Percentiles rank a stretch among this genome's conserved stretches.
Conservation (phyloP, 768 basidiomycete genomes). For the Hypsizygus marmoreus region DNA sequence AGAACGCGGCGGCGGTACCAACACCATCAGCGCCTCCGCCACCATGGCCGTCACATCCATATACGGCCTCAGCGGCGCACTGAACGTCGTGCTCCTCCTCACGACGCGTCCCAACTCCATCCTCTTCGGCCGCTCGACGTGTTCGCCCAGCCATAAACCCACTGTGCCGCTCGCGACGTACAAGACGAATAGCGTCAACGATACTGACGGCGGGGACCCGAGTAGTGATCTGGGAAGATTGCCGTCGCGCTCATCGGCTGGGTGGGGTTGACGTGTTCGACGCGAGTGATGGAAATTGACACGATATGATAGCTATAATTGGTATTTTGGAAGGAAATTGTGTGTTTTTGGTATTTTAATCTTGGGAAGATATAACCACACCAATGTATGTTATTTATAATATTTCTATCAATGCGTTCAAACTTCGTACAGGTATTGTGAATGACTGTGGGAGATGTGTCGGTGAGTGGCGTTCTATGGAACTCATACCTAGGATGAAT, state of each 20-base stretch:
- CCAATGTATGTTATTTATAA: no score
- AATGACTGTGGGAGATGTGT: no score
- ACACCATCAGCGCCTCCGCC: constrained; percentile 4
- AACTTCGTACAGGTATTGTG: no score
- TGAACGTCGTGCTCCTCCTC: constrained; percentile 9
- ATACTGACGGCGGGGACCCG: not conserved
- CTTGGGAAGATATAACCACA: no score
- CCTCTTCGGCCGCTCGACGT: constrained; percentile 1
- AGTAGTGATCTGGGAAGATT: constrained; percentile 9
- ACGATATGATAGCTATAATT: no score
- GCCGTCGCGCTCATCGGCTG: constrained; percentile 7
- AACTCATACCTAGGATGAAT: no score
- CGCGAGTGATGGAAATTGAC: no score
- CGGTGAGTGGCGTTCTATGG: no score
- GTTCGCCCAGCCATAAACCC: not conserved
- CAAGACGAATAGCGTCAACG: not conserved
- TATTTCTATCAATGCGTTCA: no score
- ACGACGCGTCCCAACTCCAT: constrained; percentile 12
- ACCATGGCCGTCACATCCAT: constrained; percentile 7
- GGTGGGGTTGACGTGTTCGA: not conserved
- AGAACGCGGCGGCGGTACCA: constrained; percentile 7
- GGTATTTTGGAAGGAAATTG: no score
- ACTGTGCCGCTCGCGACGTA: not conserved
- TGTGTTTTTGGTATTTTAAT: no score
- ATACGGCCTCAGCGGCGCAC: constrained; percentile 4